Base-by-base conservation (phyloP, 139 green algal genomes). In the Picochlorum sp. region DNA sequence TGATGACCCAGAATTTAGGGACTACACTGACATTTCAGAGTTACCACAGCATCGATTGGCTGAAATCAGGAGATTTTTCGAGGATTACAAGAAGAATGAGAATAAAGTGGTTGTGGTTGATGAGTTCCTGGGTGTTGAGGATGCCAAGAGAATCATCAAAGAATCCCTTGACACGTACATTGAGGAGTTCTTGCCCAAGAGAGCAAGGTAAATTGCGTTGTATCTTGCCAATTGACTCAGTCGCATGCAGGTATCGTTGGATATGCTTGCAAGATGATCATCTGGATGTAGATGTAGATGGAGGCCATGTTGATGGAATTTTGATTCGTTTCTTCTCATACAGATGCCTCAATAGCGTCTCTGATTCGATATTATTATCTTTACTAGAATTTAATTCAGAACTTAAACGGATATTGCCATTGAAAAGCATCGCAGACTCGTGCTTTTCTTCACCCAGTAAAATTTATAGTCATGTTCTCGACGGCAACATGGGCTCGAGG, bases 51-150 rank as follows among this genome's bases (percentile, higher is more conserved):
- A 97, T 76, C 74, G 89, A 15, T 74, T 97, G 50, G 63, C 67
- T 4, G 88, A 95, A 63, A 95, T 96, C 65, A 81, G 73, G 63
- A 69, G 85, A 37, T 94, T 95, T 70, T 96, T 96, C 60, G 83
- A 94, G 76, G 88, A 95, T 80, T 96, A 96, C 84, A 96, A 96
- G 77, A 92, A 92, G 82, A 94, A 95, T 58, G 89, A 97, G 81
- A 80, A 95, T 78, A 97, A 97, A 79, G 66, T 89, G 50, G 91
- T 97, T 3, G 73, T 84, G 60, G 91, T 97, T 30, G 89, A 97
- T 54, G 88, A 96, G 31, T 90, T 97, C 59, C 64, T 95, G 49
- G 91, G 88, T 0, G 62, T 75, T 34, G 79, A 84, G 28, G 77
- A 86, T 28, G 88, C 91, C 23, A 70, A 81, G 23, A 79, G 85